Conservation (phyloP, 495 filamentous ascomycete species). For the Cryomyces minteri region DNA sequence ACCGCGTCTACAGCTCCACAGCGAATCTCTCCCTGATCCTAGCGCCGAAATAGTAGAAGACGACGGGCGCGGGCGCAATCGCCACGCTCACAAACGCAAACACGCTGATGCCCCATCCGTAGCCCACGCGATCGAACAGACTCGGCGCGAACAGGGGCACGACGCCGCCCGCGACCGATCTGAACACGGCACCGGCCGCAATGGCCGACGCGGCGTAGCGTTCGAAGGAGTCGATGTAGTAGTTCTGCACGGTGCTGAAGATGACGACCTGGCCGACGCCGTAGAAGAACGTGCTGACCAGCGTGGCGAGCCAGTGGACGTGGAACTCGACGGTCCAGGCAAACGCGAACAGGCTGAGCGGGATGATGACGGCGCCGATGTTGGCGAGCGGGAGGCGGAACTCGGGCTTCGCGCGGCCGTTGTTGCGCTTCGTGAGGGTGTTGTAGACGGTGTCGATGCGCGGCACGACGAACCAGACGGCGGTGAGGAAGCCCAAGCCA, state of each 20-base stretch:
- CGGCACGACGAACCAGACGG: conserved; percentile 24
- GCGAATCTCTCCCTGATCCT: conserved; percentile 5
- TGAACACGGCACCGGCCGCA: conserved; percentile 18
- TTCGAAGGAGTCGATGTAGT: conserved; percentile 18
- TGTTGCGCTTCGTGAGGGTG: conserved; percentile 11
- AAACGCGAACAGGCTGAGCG: conserved; percentile 10
- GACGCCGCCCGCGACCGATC: conserved; percentile 14
- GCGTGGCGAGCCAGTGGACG: conserved; percentile 10
- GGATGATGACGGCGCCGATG: conserved; percentile 10
- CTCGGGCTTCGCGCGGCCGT: conserved; percentile 20
- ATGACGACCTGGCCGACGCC: conserved; percentile 40
- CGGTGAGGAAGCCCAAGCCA: conserved; percentile 16
- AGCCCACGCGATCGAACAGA: conserved; percentile 17
- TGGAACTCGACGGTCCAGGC: conserved; percentile 15
- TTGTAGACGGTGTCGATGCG: conserved; percentile 23
- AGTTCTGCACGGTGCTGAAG: conserved; percentile 25
- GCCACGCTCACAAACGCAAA: conserved; percentile 14
- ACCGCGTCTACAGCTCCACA: conserved; percentile 3
- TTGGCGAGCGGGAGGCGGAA: conserved; percentile 13
- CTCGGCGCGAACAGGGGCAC: conserved; percentile 18
- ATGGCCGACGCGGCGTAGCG: conserved; percentile 20
- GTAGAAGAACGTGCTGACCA: conserved; percentile 18
- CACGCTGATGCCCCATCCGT: conserved; percentile 15
- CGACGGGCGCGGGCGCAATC: conserved; percentile 11
- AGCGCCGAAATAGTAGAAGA: conserved; percentile 14